Base-by-base conservation (phyloP, 1,284 basidiomycete genomes). In the Athelia psychrophila region DNA sequence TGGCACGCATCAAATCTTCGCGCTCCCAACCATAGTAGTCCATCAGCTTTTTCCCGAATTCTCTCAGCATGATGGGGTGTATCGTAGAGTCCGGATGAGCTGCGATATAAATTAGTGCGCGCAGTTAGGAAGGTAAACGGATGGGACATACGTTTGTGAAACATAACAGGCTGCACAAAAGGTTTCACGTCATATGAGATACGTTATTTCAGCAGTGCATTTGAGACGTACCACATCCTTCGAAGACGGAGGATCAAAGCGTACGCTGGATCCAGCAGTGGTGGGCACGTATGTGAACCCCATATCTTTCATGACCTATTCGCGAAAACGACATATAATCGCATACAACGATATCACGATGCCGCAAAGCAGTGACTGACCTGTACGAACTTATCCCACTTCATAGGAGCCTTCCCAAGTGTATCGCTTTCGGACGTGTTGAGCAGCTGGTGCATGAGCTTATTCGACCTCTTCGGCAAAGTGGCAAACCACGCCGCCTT, bases 191-290 rank as follows among this genome's bases (percentile, higher is more conserved):
- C n/a, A 42, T 6, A 5, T 42, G n/a, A 6, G 27, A 45, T 49
- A 42, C 22, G 24, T 15, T 36, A 42, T 40, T 54, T 24, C 10
- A 42, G 53, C 45, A 40, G n/a, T n/a, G n/a, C 47, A 40, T 16
- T 19, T 40, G 44, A 12, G n/a, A 64, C 80, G 62, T 56, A 85
- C 84, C 59, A 65, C 71, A 59, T 86, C 84, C 44, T 67, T 70
- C 53, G 69, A 68, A 59, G 83, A 71, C 9, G 85, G 87, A 40
- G 88, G 88, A 64, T 88, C 83, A 60, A 91, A 91, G 23, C 88
- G 79, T 24, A 91, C 89, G 64, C 87, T 88, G 12, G 89, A 91
- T 2, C 88, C 88, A 19, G 88, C 88, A 13, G 87, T 89, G 53
- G 80, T 82, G 18, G 83, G 84, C 61, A 85, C 82, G 56, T 83